Percentiles rank a stretch among this genome's conserved stretches.
phyloP scores from a whole-genome alignment of 805 yeast genomes.

The Metschnikowia aberdeeniae region DNA sequence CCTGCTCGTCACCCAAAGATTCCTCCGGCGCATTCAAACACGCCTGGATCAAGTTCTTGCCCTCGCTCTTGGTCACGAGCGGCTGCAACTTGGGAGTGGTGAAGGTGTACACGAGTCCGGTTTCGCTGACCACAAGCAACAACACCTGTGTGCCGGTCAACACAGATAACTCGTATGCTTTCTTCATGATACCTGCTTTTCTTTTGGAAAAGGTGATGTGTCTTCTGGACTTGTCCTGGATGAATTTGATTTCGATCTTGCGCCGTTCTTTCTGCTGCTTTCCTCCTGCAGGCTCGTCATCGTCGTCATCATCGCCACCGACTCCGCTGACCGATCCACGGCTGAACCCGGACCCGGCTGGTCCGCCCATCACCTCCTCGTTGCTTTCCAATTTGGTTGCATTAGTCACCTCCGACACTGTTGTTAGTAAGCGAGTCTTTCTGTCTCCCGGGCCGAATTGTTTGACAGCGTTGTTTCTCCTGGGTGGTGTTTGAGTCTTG shows the following conservation, averaged over 20 bases:
- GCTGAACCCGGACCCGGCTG: conserved; percentile 21
- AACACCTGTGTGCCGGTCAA: conserved; percentile 97
- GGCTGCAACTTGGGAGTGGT: conserved; percentile 99
- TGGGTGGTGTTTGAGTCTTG: no score
- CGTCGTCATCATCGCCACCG: conserved; percentile 49
- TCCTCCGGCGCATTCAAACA: conserved; percentile 97
- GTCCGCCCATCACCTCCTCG: conserved; percentile 22
- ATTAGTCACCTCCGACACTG: conserved; percentile 41
- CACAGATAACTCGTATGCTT: conserved; percentile 96
- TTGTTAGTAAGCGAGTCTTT: conserved; percentile 7
- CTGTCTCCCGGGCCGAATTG: no score
- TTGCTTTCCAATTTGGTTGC: conserved; percentile 32
- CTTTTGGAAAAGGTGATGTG: conserved; percentile 97
- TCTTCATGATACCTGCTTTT: conserved; percentile 98
- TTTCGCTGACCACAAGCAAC: conserved; percentile 90
- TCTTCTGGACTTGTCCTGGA: conserved; percentile 95
- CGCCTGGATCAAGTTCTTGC: conserved; percentile 93
- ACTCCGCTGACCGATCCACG: conserved; percentile 23
- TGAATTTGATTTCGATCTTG: conserved; percentile 94
- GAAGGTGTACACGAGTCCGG: conserved; percentile 97
- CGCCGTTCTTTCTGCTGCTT: conserved; percentile 58
- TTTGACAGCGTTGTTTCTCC: no score
- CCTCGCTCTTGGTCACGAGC: conserved; percentile 94
- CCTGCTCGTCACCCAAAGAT: conserved; percentile 61
- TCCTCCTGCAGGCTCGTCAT: conserved; percentile 45